Percentiles rank a stretch among this genome's conserved stretches.
These are phyloP conservation scores for Neonectria neomacrospora DNA, from an alignment of 2,329 filamentous ascomycete species.

Conservation along the genomic window DNA sequence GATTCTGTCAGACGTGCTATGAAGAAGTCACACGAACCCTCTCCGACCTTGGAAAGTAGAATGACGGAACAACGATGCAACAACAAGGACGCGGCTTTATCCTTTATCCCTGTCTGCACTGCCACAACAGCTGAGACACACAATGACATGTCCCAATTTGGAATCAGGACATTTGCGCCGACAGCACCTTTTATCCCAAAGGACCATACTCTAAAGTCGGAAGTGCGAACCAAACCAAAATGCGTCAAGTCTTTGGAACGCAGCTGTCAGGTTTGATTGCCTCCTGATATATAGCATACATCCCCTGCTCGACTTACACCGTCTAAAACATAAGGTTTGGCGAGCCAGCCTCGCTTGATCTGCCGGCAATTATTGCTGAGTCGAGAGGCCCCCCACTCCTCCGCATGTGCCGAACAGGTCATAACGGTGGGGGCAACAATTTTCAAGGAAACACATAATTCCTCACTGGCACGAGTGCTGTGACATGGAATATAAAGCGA, in stretches of 20 bases:
- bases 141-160: background rate
- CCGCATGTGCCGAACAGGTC: conserved; percentile 12
- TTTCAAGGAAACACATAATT: background rate
- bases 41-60: background rate
- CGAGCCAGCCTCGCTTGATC: background rate
- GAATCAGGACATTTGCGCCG: background rate
- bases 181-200: background rate
- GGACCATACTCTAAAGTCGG: background rate
- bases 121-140: background rate
- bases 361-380: conserved; percentile 9
- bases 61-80: background rate
- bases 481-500: background rate
- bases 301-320: background rate
- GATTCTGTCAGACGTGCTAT: too few species aligned
- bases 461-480: background rate
- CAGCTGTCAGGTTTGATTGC: too few species aligned
- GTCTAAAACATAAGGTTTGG: background rate
- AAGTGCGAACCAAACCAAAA: background rate
- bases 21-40: too few species aligned
- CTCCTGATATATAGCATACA: too few species aligned
- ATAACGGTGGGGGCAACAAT: background rate
- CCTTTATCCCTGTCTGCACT: conserved; percentile 9
- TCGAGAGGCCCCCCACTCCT: background rate
- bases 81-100: background rate
- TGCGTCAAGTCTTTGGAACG: background rate